Evolutionary conservation across 176 grass and related monocot genomes (phyloP), one percentile per base, ranked within the genome.

Genomic region (Echinochloa phyllopogon): DNA sequence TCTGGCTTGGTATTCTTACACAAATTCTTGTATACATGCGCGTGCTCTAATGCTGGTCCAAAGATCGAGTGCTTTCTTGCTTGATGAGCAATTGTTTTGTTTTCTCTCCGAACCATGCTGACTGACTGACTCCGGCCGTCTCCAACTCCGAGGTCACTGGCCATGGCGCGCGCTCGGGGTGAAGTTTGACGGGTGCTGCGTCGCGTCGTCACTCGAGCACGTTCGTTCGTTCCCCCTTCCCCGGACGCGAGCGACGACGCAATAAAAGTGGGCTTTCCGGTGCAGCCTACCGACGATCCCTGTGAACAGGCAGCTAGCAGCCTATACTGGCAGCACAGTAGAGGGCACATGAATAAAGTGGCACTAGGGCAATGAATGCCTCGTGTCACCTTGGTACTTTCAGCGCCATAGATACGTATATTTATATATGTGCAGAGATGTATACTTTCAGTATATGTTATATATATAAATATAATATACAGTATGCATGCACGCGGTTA

Each of bases 351-450:
- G 78, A 66, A 72, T 78, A 65, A 90, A 90, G 83, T 9, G 39
- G 72, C 78, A 65, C 24, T 41, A 15, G 27, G 72, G 78, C 81
- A 75, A 81, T 75, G 43, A 45, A 45, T 39, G 84, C 64, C 78
- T 70, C 56, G 72, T 79, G 78, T 60, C 20, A 21, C 69, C 52
- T 89, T 85, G 87, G 86, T 72, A 89, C 87, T 80, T 65, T 80
- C 40, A 59, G 76, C 64, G 44, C 81, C 87, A 58, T 65, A 45
- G 55, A 9, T 39, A 39, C 40, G 53, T 57, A 57, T 56, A 21
- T 21, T 21, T 55, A 40, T 0, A 16, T 39, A 39, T 20, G 16
- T 33, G 29, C 29, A 2, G 29, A 33, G 29, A 33, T 33, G 29
- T 33, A n/a, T n/a, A n/a, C n/a, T n/a, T n/a, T n/a, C n/a, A n/a